A percentile compares a stretch with the other conserved stretches of the same genome.
phyloP scores from a whole-genome alignment of 2,329 filamentous ascomycete genomes.

The Sarocladium oryzae region DNA sequence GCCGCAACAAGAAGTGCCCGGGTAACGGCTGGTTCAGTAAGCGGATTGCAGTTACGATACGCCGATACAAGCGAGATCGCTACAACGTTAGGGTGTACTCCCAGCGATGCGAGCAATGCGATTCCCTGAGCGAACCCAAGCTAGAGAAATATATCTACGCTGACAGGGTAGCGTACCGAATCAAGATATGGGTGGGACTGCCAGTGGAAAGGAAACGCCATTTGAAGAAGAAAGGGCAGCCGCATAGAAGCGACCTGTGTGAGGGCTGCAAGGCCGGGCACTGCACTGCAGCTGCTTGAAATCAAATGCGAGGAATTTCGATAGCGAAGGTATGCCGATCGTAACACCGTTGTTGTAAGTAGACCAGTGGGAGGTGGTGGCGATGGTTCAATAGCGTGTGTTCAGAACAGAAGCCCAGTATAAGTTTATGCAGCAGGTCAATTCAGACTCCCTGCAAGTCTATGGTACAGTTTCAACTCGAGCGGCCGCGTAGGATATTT shows the following conservation, averaged over 20 bases:
- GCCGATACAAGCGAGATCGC: constrained; percentile 18
- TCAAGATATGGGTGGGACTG: constrained; percentile 30
- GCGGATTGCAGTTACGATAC: constrained; percentile 26
- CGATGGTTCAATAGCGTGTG: too few species aligned
- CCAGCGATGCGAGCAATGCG: constrained; percentile 28
- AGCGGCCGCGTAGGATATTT: constrained; percentile 11
- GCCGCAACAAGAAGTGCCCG: constrained; percentile 20
- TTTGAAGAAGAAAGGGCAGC: background rate
- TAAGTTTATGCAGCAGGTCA: constrained; percentile 10
- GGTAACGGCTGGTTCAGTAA: constrained; percentile 25
- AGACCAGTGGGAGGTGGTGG: too few species aligned
- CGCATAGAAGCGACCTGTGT: constrained; percentile 23
- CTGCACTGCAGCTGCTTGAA: constrained; percentile 14
- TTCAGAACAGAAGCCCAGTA: background rate
- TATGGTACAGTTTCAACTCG: constrained; percentile 36
- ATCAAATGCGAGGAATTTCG: background rate
- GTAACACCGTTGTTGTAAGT: too few species aligned
- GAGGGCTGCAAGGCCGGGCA: constrained; percentile 30
- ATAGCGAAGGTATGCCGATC: too few species aligned
- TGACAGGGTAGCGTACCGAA: constrained; percentile 27
- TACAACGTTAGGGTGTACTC: constrained; percentile 32
- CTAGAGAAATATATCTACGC: constrained; percentile 25
- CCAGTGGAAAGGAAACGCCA: background rate
- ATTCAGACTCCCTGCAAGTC: constrained; percentile 21
- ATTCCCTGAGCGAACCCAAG: constrained; percentile 18